Conservation (phyloP, 768 basidiomycete genomes). For the Tylopilus intermedius region DNA sequence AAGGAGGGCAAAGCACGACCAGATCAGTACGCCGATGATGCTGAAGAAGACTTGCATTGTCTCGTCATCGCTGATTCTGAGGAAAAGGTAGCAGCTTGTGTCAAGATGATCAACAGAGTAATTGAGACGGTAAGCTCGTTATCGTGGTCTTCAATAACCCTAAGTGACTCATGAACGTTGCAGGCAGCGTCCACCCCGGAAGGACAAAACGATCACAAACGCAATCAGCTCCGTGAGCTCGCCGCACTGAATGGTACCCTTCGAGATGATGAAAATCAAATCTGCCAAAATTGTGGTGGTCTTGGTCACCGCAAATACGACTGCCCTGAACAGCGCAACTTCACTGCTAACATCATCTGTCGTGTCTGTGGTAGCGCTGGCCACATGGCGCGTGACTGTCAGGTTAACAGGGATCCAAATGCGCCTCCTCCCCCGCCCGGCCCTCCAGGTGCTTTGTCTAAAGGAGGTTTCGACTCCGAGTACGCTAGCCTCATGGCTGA, state of each 20-base stretch:
- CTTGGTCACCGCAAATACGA: constrained; percentile 98
- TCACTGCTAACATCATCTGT: constrained; percentile 99
- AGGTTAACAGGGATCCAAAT: constrained; percentile 86
- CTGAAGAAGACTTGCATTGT: constrained; percentile 98
- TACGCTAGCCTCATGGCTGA: constrained; percentile 98
- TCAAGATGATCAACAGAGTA: constrained; percentile 93
- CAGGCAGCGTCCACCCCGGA: constrained; percentile 99
- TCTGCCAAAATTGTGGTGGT: constrained; percentile 95
- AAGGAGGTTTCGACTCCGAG: constrained; percentile 92
- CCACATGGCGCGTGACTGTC: constrained; percentile 98
- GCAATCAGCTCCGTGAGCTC: constrained; percentile 95
- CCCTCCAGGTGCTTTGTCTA: constrained; percentile 38
- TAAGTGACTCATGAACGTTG: background rate
- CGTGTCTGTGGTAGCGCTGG: constrained; percentile 97
- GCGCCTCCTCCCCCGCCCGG: constrained; percentile 47
- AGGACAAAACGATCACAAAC: constrained; percentile 99
- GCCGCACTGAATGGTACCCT: constrained; percentile 97
- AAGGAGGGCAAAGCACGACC: constrained; percentile 98
- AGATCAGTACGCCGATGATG: constrained; percentile 92
- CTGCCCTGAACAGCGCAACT: constrained; percentile 97
- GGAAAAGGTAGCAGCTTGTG: constrained; percentile 87
- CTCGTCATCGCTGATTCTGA: constrained; percentile 90
- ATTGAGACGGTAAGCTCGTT: constrained; percentile 82
- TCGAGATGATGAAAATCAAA: constrained; percentile 98
- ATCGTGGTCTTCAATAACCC: background rate